Percentiles rank a stretch among this genome's conserved stretches.
Conservation (phyloP, 1,284 basidiomycete species). For the Trametes sp. region DNA sequence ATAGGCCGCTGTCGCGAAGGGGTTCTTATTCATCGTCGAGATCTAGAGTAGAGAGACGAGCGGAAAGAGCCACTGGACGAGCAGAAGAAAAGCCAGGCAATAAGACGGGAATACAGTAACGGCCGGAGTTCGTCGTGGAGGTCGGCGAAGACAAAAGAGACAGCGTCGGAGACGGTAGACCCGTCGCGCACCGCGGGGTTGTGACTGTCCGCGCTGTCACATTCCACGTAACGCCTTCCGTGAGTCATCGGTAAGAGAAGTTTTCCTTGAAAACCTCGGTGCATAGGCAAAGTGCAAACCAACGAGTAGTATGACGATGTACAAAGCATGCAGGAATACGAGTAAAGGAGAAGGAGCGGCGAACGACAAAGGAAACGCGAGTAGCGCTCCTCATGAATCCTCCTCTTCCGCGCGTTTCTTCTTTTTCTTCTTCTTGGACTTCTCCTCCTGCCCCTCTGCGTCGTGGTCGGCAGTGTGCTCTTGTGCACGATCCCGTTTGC, state of each 20-base stretch:
- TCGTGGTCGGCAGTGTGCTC: conserved; percentile 31
- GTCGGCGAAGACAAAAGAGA: conserved; percentile 21
- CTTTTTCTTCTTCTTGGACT: conserved; percentile 44
- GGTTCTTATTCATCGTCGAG: conserved; percentile 77
- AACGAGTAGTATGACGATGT: background rate
- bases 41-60: conserved; percentile 17
- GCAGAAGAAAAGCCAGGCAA: conserved; percentile 17
- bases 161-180: conserved; percentile 3
- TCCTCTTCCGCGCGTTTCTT: conserved; percentile 33
- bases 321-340: background rate
- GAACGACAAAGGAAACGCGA: background rate
- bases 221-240: conserved; percentile 9
- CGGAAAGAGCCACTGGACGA: conserved; percentile 13
- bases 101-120: conserved; percentile 33
- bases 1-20: conserved; percentile 73
- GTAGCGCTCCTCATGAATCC: conserved; percentile 5
- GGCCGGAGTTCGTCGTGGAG: conserved; percentile 21
- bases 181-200: conserved; percentile 3
- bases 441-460: conserved; percentile 29
- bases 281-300: background rate
- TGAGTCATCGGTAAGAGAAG: conserved; percentile 12
- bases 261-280: conserved; percentile 3
- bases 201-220: conserved; percentile 20
- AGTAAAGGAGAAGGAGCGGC: background rate
- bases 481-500: conserved; percentile 49